phyloP scores from a whole-genome alignment of 148 eudicot species.

The Nepenthes mirabilis region DNA sequence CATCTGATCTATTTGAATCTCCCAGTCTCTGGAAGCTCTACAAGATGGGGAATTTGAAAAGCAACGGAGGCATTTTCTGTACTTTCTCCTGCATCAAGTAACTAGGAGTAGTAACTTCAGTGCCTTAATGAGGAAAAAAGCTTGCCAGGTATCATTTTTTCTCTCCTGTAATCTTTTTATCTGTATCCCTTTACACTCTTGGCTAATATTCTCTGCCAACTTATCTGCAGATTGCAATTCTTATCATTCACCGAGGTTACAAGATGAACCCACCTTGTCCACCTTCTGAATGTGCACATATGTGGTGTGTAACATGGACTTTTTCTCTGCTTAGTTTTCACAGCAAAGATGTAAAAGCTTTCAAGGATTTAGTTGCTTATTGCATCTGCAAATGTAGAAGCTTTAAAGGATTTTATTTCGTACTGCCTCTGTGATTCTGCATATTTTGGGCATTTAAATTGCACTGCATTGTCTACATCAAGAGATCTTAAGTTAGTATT shows the following conservation, averaged over 20 bases:
- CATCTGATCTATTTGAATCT: slow-evolving; percentile 8
- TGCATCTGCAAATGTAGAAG: too few species aligned
- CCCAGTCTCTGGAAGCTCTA: slow-evolving; percentile 88
- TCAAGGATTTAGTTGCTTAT: too few species aligned
- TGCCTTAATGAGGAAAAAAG: slow-evolving; percentile 80
- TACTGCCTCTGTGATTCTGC: too few species aligned
- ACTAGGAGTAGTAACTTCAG: slow-evolving; percentile 95
- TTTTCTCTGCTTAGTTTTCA: not conserved
- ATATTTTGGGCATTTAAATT: too few species aligned
- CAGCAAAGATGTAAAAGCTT: too few species aligned
- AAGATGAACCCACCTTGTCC: slow-evolving; percentile 94
- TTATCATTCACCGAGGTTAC: slow-evolving; percentile 82
- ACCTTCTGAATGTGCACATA: slow-evolving; percentile 90
- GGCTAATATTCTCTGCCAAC: slow-evolving; percentile 12
- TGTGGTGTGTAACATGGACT: slow-evolving; percentile 54
- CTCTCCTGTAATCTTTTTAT: slow-evolving; percentile 3
- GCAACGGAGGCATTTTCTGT: slow-evolving; percentile 79
- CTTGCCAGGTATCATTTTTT: slow-evolving; percentile 61
- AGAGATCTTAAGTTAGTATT: too few species aligned
- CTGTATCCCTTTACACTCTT: slow-evolving; percentile 2
- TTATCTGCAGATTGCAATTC: slow-evolving; percentile 74
- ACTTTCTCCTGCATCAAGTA: slow-evolving; percentile 92
- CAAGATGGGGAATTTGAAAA: slow-evolving; percentile 97
- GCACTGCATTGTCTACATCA: too few species aligned
- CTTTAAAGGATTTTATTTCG: too few species aligned